Evolutionary conservation across 306 rosid genomes (phyloP), one percentile per base, ranked within the genome.

Genomic region (Inga laurina): DNA sequence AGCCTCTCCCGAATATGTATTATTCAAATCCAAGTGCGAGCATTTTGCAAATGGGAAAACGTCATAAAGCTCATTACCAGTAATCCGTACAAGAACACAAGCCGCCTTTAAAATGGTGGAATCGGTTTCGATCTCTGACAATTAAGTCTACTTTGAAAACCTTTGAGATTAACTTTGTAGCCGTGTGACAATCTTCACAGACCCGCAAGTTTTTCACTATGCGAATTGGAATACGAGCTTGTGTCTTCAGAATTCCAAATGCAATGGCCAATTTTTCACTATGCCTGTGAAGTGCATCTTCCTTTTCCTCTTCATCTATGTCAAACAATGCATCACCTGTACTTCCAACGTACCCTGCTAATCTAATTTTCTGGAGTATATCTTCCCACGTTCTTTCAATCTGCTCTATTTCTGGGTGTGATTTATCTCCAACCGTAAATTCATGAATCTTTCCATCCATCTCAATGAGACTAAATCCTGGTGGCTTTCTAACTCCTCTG

Each of bases 211-310:
- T 88, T 75, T 88, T 88, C 75, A 83, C 89, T 62, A 85, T 83
- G 78, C 89, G 77, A 74, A 88, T 88, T 39, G 89, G 82, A 37
- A 30, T 30, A 35, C 67, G 84, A 27, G 85, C 77, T 48, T 15
- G 66, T 68, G 81, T 74, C 85, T 81, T 88, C 80, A 88, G 64
- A 44, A 88, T 77, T 49, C 91, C 91, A 61, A 81, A 88, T 57
- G 91, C 89, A 81, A 88, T 85, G 61, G 91, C 89, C 72, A 88
- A 79, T 80, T 85, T 88, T 84, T 85, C 89, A 83, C 89, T 85
- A 51, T 85, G 91, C 79, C 84, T 88, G 74, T 85, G 37, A 78
- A 88, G 91, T 15, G 87, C 87, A 74, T 82, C 82, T 74, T 88
- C 91, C 77, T 88, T 85, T 79, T 88, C 88, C 80, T 88, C 91